These are phyloP conservation scores for Trichomonas tenax DNA, from an alignment of 208 protist species.

Conservation along the genomic window DNA sequence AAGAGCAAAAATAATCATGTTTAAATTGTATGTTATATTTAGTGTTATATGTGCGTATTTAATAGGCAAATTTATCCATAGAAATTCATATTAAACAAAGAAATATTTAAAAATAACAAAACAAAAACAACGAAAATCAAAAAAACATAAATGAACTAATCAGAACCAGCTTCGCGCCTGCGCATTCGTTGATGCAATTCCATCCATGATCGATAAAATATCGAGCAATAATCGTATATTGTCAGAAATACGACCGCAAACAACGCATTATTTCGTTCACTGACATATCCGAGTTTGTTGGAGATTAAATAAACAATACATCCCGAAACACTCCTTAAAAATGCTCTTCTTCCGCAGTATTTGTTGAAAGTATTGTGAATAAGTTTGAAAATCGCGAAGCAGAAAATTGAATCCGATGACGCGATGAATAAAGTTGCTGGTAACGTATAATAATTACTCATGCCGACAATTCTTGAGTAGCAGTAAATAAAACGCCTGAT, in stretches of 20 bases:
- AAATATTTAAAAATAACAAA: neutral
- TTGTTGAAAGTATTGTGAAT: neutral
- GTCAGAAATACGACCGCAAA: neutral
- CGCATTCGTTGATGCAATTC: neutral
- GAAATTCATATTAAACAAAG: neutral
- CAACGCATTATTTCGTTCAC: neutral
- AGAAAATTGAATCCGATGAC: neutral
- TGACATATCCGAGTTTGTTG: neutral
- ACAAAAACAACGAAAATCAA: neutral
- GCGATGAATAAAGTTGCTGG: neutral
- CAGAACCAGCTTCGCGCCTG: neutral
- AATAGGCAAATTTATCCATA: no score
- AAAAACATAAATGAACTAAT: neutral
- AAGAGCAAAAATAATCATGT: neutral
- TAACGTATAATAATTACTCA: neutral
- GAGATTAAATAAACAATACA: neutral
- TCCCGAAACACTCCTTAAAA: neutral
- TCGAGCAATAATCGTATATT: neutral
- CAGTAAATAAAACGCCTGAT: neutral
- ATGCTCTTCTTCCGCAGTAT: neutral
- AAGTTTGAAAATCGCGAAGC: neutral
- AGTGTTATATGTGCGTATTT: no score
- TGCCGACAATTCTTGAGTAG: neutral
- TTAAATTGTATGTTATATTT: neutral
- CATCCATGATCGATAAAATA: neutral